These are phyloP conservation scores for Aspergillus heteromorphus DNA, from an alignment of 495 filamentous ascomycete species.

Conservation along the genomic window DNA sequence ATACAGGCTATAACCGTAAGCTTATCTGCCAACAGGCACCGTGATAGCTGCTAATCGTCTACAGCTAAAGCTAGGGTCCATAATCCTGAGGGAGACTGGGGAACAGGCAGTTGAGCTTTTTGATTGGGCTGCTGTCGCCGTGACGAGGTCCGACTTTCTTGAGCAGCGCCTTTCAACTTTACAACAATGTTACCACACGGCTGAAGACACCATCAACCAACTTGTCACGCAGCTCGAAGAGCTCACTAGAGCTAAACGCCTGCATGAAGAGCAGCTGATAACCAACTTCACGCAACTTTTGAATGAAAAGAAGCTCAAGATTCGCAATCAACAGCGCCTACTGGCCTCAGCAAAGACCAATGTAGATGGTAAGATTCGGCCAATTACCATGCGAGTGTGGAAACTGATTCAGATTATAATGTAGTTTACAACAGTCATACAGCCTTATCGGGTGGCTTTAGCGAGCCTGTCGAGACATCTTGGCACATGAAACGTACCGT, in stretches of 20 bases:
- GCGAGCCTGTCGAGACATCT: slow-evolving; percentile 9
- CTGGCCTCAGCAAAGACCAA: slow-evolving; percentile 57
- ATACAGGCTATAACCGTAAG: slow-evolving; percentile 53
- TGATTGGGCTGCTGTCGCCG: slow-evolving; percentile 61
- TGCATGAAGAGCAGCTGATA: slow-evolving; percentile 65
- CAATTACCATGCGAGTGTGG: background rate
- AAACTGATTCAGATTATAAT: background rate
- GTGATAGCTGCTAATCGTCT: background rate
- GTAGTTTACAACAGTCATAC: slow-evolving; percentile 28
- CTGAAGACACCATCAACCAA: slow-evolving; percentile 43
- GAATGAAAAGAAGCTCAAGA: slow-evolving; percentile 90
- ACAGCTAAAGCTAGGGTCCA: slow-evolving; percentile 65
- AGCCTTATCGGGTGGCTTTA: slow-evolving; percentile 7
- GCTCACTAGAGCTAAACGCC: slow-evolving; percentile 57
- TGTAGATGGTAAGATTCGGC: slow-evolving; percentile 28
- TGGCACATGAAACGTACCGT: slow-evolving; percentile 43
- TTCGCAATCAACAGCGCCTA: slow-evolving; percentile 71
- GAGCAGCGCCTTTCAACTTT: slow-evolving; percentile 44
- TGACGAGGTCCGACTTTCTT: slow-evolving; percentile 34
- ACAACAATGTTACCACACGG: slow-evolving; percentile 33
- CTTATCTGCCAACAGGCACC: background rate
- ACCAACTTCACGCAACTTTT: slow-evolving; percentile 66
- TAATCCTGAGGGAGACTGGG: slow-evolving; percentile 56
- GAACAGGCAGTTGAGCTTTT: slow-evolving; percentile 64
- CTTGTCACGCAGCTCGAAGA: slow-evolving; percentile 58